Percentiles rank a stretch among this genome's conserved stretches.
Conservation (phyloP, 192 early-diverging fungal species). For the Dispira simplex region DNA sequence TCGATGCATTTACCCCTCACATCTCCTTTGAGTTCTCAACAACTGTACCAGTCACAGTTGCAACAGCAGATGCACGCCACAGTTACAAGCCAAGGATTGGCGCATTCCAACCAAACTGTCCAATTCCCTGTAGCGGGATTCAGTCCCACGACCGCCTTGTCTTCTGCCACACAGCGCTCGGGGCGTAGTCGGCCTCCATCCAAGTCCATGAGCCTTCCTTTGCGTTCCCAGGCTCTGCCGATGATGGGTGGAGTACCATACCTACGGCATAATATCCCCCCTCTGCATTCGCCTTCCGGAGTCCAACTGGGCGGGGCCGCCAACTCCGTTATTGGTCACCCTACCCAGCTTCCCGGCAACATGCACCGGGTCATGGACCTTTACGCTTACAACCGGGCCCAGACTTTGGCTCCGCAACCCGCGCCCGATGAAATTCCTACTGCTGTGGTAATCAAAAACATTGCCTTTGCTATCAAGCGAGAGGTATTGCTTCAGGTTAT, state of each 20-base stretch:
- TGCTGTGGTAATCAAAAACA: constrained; percentile 73
- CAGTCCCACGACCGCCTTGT: background rate
- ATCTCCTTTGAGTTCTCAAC: background rate
- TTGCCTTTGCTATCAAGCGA: constrained; percentile 63
- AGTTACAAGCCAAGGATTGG: background rate
- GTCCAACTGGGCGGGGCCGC: background rate
- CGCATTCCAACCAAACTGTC: background rate
- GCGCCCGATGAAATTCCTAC: constrained; percentile 36
- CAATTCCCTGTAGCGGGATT: background rate
- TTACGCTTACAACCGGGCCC: background rate
- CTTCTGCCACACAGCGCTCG: background rate
- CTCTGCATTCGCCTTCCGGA: constrained; percentile 1
- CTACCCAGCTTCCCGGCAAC: background rate
- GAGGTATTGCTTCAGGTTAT: constrained; percentile 55
- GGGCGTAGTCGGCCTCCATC: constrained; percentile 9
- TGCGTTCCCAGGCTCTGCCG: constrained; percentile 3
- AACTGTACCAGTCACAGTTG: background rate
- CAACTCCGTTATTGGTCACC: background rate
- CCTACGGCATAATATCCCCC: background rate
- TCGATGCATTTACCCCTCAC: constrained; percentile 10
- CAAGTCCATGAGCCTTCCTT: constrained; percentile 5
- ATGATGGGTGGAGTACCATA: constrained; percentile 3
- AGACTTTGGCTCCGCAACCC: background rate
- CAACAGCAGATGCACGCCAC: background rate
- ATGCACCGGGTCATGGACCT: background rate